Conservation (phyloP, 2,329 filamentous ascomycete species). For the Sporothrix pallida region DNA sequence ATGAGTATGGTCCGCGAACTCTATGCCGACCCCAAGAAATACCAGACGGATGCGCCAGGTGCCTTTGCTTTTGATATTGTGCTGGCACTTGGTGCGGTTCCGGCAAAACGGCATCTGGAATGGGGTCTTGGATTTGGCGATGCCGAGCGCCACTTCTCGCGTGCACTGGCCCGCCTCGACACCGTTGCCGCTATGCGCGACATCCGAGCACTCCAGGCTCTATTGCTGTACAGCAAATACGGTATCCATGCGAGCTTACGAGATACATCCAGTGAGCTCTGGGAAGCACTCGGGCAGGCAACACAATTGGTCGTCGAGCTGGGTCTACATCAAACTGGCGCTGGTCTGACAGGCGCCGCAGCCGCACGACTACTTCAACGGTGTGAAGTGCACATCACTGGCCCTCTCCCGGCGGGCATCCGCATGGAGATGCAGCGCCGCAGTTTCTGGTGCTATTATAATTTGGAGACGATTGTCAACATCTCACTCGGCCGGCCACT, state of each 20-base stretch:
- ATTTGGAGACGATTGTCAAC: conserved; percentile 29
- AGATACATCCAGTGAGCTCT: conserved; percentile 28
- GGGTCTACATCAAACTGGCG: conserved; percentile 19
- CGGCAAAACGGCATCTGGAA: conserved; percentile 12
- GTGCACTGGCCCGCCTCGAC: conserved; percentile 20
- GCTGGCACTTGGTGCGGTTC: conserved; percentile 20
- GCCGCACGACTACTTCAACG: conserved; percentile 3
- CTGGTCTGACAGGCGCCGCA: not conserved
- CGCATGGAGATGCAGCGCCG: conserved; percentile 28
- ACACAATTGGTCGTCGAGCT: conserved; percentile 26
- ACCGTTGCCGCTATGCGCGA: conserved; percentile 13
- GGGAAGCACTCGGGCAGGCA: conserved; percentile 25
- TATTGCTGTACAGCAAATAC: conserved; percentile 27
- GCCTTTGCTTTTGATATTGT: conserved; percentile 30
- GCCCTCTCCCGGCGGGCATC: not conserved
- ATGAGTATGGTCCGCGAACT: conserved; percentile 31
- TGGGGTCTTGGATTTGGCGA: conserved; percentile 20
- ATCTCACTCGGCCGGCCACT: conserved; percentile 26
- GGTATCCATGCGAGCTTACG: conserved; percentile 25
- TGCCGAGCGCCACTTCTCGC: conserved; percentile 23
- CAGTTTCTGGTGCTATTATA: conserved; percentile 31
- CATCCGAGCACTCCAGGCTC: conserved; percentile 26
- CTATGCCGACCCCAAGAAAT: not conserved
- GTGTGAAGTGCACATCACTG: conserved; percentile 25
- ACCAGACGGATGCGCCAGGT: conserved; percentile 21